Base-by-base conservation (phyloP, 805 yeast genomes). In the Spathaspora hagerdaliae region DNA sequence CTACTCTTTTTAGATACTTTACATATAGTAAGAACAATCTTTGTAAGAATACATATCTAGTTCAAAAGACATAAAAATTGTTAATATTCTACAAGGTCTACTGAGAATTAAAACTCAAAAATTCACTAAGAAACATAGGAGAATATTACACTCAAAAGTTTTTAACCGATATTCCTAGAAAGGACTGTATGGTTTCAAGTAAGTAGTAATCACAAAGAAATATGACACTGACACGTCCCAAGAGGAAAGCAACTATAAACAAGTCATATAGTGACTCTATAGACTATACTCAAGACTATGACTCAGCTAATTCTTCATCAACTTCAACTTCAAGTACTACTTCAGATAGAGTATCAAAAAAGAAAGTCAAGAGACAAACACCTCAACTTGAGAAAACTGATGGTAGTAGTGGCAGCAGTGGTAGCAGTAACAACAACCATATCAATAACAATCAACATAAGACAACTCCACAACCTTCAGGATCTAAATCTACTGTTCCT, bases 221-320 rank as follows among this genome's bases (percentile, higher is more conserved):
- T 19, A 60, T 59, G 58, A 48, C 63, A 19, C 53, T 54, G 53
- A 41, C 56, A 29, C 50, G 72, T 44, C 73, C 73, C 6, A 65
- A 60, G 47, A 57, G 73, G 27, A 64, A 63, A 49, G 73, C 73
- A 11, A 59, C 73, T 12, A 59, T 58, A 40, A 67, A 68, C 52
- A 65, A 64, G 50, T 55, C 67, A 7, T 68, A 68, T 46, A 56
- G 53, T 39, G 73, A 68, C 41, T 51, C 61, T 5, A 39, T 61
- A 19, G 71, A 66, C 27, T 36, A 13, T 13, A 43, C 24, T 13
- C 15, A 38, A 7, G 49, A 46, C 12, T 41, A 13, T 14, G 49
- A 46, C 19, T 37, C 37, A 13, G 13, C 27, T 9, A 15, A 29
- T 6, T 19, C 46, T 27, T 36, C 39, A 15, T 19, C 42, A 7